Conservation (phyloP, 208 protist species). For the Trypanosoma platydactyli region DNA sequence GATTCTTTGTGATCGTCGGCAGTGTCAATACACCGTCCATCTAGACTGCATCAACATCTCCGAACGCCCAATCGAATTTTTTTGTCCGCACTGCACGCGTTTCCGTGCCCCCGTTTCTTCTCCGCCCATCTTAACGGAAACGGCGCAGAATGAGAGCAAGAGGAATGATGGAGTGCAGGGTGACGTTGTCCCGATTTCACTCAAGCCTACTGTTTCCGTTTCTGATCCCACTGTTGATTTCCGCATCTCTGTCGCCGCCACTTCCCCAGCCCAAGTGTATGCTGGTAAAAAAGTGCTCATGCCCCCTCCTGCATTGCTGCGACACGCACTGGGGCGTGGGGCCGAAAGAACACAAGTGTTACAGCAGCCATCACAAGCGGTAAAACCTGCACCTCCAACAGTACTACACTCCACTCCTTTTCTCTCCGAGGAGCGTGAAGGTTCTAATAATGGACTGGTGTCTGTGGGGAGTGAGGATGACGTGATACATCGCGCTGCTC, state of each 20-base stretch:
- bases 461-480: background rate
- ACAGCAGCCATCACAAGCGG: too few species aligned
- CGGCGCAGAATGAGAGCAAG: background rate
- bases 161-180: background rate
- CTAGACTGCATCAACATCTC: constrained; percentile 66
- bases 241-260: too few species aligned
- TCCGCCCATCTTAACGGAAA: background rate
- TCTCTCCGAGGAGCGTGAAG: too few species aligned
- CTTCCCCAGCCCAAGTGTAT: too few species aligned
- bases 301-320: constrained; percentile 1
- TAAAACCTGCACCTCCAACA: too few species aligned
- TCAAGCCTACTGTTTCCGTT: background rate
- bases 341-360: background rate
- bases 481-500: constrained; percentile 1
- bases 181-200: too few species aligned
- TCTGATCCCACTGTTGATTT: background rate
- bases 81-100: constrained; percentile 53
- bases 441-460: too few species aligned
- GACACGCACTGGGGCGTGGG: background rate
- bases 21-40: constrained; percentile 76
- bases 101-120: constrained; percentile 15
- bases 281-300: background rate
- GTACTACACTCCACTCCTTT: too few species aligned
- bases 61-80: constrained; percentile 68
- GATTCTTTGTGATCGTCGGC: constrained; percentile 82